Percentiles rank a stretch among this genome's conserved stretches.
Evolutionary conservation across 163 green algal species (phyloP).

Genomic region (Chlamydomonas reinhardtii): DNA sequence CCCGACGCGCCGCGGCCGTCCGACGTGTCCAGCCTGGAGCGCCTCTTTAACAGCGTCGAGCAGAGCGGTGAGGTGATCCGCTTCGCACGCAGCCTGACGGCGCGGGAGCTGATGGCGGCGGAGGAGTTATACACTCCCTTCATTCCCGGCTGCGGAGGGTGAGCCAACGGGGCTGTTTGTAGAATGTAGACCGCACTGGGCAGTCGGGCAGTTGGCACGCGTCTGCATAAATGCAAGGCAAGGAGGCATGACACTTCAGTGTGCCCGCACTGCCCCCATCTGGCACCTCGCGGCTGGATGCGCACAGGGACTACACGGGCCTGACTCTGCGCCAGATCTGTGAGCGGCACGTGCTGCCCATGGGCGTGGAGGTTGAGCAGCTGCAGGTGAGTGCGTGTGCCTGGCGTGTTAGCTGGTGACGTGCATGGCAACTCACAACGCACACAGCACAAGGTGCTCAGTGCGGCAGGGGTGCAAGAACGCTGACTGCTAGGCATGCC

Average conservation of each 20-base stretch:
- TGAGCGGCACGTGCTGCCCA: constrained; percentile 78
- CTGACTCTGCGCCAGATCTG: constrained; percentile 79
- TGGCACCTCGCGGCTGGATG: too few relatives aligned
- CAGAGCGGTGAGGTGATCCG: constrained; percentile 15
- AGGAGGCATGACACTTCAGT: too few relatives aligned
- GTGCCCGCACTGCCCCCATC: too few relatives aligned
- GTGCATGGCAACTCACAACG: too few relatives aligned
- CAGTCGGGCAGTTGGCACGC: too few relatives aligned
- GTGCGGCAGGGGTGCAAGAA: too few relatives aligned
- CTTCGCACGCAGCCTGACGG: constrained; percentile 33
- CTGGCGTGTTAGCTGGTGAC: too few relatives aligned
- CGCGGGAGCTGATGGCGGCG: constrained; percentile 30
- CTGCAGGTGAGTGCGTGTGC: constrained; percentile 74
- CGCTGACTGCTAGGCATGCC: too few relatives aligned
- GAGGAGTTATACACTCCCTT: constrained; percentile 48
- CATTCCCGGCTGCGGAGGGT: constrained; percentile 43
- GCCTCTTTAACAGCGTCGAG: background rate
- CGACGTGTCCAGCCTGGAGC: constrained; percentile 41
- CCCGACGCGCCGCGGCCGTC: constrained; percentile 2
- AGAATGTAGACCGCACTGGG: background rate
- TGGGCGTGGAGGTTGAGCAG: constrained; percentile 92
- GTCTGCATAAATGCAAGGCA: too few relatives aligned
- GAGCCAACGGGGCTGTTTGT: background rate
- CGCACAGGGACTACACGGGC: constrained; percentile 50
- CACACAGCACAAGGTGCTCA: background rate